Conservation (phyloP, 768 basidiomycete species). For the Mycena venus region DNA sequence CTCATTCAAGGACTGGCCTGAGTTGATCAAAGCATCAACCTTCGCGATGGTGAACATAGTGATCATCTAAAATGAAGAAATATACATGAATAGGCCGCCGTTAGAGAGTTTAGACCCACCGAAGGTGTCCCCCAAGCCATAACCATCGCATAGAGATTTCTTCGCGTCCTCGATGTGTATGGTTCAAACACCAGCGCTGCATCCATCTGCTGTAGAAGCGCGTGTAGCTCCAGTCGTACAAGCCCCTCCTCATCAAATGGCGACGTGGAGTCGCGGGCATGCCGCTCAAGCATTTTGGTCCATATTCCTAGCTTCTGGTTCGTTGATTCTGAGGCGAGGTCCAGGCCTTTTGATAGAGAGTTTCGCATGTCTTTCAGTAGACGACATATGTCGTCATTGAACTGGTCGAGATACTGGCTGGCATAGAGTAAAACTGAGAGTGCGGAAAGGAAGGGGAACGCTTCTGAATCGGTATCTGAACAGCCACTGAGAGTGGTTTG, state of each 20-base stretch:
- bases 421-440: slow-evolving; percentile 12
- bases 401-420: slow-evolving; percentile 9
- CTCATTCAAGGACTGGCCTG: slow-evolving; percentile 9
- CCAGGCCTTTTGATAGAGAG: slow-evolving; percentile 16
- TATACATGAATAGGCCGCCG: not conserved
- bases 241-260: slow-evolving; percentile 20
- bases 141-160: slow-evolving; percentile 3
- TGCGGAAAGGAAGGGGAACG: slow-evolving; percentile 19
- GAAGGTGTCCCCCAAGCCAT: slow-evolving; percentile 21
- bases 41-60: slow-evolving; percentile 11
- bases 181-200: slow-evolving; percentile 13
- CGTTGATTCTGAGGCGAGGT: slow-evolving; percentile 15
- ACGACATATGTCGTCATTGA: slow-evolving; percentile 18
- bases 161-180: slow-evolving; percentile 10
- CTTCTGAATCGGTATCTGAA: slow-evolving; percentile 13
- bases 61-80: slow-evolving; percentile 19
- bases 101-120: slow-evolving; percentile 14
- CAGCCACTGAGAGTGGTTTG: slow-evolving; percentile 15
- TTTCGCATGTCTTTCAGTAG: slow-evolving; percentile 19
- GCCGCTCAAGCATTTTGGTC: slow-evolving; percentile 14
- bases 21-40: slow-evolving; percentile 12
- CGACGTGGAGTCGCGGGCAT: not conserved
- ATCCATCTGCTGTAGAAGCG: slow-evolving; percentile 18
- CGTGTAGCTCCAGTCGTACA: slow-evolving; percentile 8
- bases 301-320: slow-evolving; percentile 6